These are phyloP conservation scores for Cutaneotrichosporon sp. DNA, from an alignment of 1,284 basidiomycete genomes.

Conservation along the genomic window DNA sequence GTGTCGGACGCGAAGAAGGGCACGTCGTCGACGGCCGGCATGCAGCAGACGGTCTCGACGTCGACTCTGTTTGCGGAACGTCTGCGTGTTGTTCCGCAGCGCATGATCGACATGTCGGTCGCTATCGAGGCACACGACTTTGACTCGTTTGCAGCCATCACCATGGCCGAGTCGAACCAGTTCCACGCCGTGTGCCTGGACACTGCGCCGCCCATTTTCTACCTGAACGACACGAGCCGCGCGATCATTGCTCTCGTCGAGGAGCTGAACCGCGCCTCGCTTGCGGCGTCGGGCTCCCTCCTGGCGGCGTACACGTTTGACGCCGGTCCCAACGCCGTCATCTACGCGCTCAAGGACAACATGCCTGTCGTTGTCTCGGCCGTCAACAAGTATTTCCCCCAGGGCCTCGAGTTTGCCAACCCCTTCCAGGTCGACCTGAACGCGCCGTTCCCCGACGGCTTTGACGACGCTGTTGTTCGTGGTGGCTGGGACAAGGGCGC, in stretches of 20 bases:
- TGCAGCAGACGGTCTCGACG: conserved; percentile 95
- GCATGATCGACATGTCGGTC: conserved; percentile 74
- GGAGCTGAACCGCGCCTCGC: conserved; percentile 84
- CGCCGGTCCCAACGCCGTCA: conserved; percentile 97
- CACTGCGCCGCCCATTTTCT: conserved; percentile 96
- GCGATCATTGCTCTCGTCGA: conserved; percentile 79
- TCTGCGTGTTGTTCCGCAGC: conserved; percentile 79
- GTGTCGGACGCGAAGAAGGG: conserved; percentile 96
- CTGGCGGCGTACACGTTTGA: conserved; percentile 97
- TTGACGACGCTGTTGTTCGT: conserved; percentile 70
- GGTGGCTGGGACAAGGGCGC: conserved; percentile 63
- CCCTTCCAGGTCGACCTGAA: conserved; percentile 53
- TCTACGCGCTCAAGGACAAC: conserved; percentile 78
- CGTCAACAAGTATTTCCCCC: conserved; percentile 77
- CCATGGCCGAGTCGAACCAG: conserved; percentile 96
- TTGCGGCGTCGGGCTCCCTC: conserved; percentile 58
- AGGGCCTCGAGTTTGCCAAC: conserved; percentile 66
- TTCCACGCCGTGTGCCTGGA: conserved; percentile 98
- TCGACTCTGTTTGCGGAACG: conserved; percentile 83
- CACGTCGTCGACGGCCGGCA: conserved; percentile 88
- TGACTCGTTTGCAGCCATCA: conserved; percentile 79
- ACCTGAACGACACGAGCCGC: conserved; percentile 94
- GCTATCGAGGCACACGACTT: conserved; percentile 83
- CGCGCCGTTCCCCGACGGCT: conserved; percentile 57
- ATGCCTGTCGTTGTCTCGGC: conserved; percentile 70